Percentiles rank a stretch among this genome's conserved stretches.
Evolutionary conservation across 345 rosid species (phyloP).

Genomic region (Linum trigynum): DNA sequence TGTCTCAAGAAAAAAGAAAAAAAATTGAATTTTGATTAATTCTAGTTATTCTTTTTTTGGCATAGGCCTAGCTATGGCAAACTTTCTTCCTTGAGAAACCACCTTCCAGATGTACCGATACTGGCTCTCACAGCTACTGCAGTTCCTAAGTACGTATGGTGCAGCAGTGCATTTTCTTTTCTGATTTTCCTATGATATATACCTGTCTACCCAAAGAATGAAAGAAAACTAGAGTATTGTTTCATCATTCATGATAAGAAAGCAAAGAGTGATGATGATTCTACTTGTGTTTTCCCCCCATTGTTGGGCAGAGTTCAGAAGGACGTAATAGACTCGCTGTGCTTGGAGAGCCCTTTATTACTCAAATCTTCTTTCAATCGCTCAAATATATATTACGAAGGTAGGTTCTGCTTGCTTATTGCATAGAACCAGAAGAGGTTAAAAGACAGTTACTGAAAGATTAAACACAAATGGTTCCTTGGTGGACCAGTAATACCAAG

Average conservation of each 20-base stretch:
- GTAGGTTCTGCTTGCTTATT: conserved; percentile 25
- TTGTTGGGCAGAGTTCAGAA: conserved; percentile 67
- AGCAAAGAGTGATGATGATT: conserved; percentile 3
- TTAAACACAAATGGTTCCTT: neutral
- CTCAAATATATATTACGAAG: conserved; percentile 88
- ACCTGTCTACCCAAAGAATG: neutral
- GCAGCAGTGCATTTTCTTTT: conserved; percentile 1
- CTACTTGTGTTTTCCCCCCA: conserved; percentile 1
- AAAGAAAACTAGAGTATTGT: neutral
- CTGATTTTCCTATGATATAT: neutral
- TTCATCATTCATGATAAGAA: neutral
- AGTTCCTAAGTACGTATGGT: conserved; percentile 66
- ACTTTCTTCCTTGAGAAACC: conserved; percentile 71
- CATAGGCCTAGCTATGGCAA: conserved; percentile 79
- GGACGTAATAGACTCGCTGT: conserved; percentile 72
- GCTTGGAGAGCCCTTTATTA: conserved; percentile 68
- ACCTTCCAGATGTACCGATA: conserved; percentile 66
- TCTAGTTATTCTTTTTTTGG: conserved; percentile 2
- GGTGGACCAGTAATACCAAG: no score
- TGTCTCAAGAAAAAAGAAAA: neutral
- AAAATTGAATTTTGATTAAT: neutral
- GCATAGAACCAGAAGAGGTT: neutral
- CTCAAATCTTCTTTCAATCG: conserved; percentile 92
- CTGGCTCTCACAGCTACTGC: conserved; percentile 97
- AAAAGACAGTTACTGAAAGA: neutral